These are phyloP conservation scores for Colletotrichum karsti DNA, from an alignment of 2,329 filamentous ascomycete genomes.

Conservation along the genomic window DNA sequence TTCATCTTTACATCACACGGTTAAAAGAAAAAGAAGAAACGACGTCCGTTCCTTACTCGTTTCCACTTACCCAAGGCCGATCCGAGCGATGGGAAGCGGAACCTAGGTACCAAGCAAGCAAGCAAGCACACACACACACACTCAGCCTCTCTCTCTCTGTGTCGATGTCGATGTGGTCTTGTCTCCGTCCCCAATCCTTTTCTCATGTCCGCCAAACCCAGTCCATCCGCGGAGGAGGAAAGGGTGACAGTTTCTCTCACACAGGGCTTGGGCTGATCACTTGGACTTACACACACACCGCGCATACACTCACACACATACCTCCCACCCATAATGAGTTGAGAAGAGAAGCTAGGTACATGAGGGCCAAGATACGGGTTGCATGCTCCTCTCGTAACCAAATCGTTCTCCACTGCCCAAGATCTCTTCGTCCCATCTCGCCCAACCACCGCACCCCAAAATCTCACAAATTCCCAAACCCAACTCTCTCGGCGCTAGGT, in stretches of 20 bases:
- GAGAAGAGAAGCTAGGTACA: neutral
- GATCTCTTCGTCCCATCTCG: slow-evolving; percentile 1
- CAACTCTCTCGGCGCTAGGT: slow-evolving; percentile 30
- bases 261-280: neutral
- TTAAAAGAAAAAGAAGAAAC: slow-evolving; percentile 17
- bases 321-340: neutral
- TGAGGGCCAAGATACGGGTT: neutral
- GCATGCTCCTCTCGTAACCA: neutral
- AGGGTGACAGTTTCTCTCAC: neutral
- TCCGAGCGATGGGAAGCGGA: neutral
- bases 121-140: neutral
- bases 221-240: neutral
- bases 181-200: no score
- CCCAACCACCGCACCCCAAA: neutral
- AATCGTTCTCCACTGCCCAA: neutral
- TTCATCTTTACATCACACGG: slow-evolving; percentile 26
- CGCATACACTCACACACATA: neutral
- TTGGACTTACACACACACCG: neutral
- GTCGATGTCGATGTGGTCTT: no score
- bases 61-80: slow-evolving; percentile 17
- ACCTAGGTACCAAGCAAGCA: neutral
- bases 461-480: slow-evolving; percentile 21
- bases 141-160: neutral
- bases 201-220: neutral
- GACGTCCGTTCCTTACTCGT: slow-evolving; percentile 26